A percentile compares a stretch with the other conserved stretches of the same genome.
phyloP scores from a whole-genome alignment of 73 alveolate genomes.

The Tetrahymena elliotti region DNA sequence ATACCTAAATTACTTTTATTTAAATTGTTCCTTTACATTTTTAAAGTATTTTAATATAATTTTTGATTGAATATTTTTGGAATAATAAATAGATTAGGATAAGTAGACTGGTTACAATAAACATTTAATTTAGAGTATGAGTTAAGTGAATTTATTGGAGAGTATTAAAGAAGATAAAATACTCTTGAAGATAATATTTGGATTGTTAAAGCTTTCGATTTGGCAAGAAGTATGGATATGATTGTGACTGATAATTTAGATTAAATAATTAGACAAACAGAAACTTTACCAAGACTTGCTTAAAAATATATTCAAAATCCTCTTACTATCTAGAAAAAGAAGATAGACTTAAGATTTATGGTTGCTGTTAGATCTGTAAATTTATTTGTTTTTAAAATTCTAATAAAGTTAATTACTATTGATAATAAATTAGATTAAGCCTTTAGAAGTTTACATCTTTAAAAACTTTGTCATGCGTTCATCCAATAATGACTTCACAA shows the following conservation, averaged over 20 bases:
- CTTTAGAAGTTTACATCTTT: slow-evolving; percentile 76
- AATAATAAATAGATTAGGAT: slow-evolving; percentile 8
- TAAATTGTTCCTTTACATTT: neutral
- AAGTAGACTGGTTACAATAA: slow-evolving; percentile 59
- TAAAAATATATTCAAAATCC: slow-evolving; percentile 84
- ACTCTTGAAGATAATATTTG: slow-evolving; percentile 72
- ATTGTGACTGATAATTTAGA: slow-evolving; percentile 79
- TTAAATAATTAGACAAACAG: slow-evolving; percentile 68
- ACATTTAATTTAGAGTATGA: slow-evolving; percentile 69
- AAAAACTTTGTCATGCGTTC: slow-evolving; percentile 82
- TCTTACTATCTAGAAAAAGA: slow-evolving; percentile 52
- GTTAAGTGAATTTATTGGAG: slow-evolving; percentile 90
- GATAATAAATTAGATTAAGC: slow-evolving; percentile 56
- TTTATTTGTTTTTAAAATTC: neutral
- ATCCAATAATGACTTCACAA: slow-evolving; percentile 68
- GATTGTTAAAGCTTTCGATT: slow-evolving; percentile 86
- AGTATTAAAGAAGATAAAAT: slow-evolving; percentile 63
- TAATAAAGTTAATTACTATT: neutral
- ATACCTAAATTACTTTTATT: too few relatives aligned
- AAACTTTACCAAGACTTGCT: slow-evolving; percentile 92
- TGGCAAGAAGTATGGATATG: slow-evolving; percentile 92
- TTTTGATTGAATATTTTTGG: neutral
- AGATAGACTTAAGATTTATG: slow-evolving; percentile 87
- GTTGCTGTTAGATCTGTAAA: slow-evolving; percentile 44
- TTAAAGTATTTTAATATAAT: neutral